phyloP scores from a whole-genome alignment of 2,329 filamentous ascomycete genomes.

The Aspergillus sp. region DNA sequence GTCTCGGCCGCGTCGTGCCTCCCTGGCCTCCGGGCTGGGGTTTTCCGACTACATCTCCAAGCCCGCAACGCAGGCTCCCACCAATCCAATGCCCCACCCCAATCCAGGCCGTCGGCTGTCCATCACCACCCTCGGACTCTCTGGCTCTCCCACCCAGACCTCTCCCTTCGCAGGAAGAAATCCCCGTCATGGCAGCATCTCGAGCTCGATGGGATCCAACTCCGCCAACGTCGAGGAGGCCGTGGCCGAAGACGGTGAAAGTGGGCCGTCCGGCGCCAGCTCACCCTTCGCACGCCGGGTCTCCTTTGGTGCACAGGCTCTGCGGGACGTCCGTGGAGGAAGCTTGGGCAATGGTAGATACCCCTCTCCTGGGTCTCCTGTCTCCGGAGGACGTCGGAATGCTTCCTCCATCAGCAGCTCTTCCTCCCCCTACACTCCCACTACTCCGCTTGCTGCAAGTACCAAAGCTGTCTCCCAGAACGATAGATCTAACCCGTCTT shows the following conservation, averaged over 20 bases:
- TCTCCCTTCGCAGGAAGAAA: conserved; percentile 50
- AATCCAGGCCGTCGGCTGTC: conserved; percentile 66
- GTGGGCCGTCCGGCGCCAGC: conserved; percentile 55
- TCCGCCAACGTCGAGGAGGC: conserved; percentile 41
- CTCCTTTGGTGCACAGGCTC: conserved; percentile 82
- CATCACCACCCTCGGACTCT: conserved; percentile 70
- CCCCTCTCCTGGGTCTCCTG: conserved; percentile 40
- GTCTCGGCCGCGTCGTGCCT: conserved; percentile 44
- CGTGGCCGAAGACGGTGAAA: conserved; percentile 65
- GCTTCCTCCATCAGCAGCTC: conserved; percentile 21
- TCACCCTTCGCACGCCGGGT: conserved; percentile 74
- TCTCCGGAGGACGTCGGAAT: conserved; percentile 23
- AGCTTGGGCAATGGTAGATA: conserved; percentile 63
- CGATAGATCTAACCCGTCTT: conserved; percentile 43
- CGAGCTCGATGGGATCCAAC: conserved; percentile 54
- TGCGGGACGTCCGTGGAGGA: conserved; percentile 66
- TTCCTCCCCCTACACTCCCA: conserved; percentile 14
- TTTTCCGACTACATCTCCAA: conserved; percentile 41
- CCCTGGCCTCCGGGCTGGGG: conserved; percentile 41
- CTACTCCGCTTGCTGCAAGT: conserved; percentile 35
- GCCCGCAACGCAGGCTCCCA: conserved; percentile 19
- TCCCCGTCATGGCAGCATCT: conserved; percentile 65
- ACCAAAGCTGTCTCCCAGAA: conserved; percentile 32
- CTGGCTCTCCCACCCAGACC: conserved; percentile 63
- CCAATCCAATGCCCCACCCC: conserved; percentile 40